Evolutionary conservation across 1,284 basidiomycete genomes (phyloP), one percentile per base, ranked within the genome.

Genomic region (Gymnopus androsaceus): DNA sequence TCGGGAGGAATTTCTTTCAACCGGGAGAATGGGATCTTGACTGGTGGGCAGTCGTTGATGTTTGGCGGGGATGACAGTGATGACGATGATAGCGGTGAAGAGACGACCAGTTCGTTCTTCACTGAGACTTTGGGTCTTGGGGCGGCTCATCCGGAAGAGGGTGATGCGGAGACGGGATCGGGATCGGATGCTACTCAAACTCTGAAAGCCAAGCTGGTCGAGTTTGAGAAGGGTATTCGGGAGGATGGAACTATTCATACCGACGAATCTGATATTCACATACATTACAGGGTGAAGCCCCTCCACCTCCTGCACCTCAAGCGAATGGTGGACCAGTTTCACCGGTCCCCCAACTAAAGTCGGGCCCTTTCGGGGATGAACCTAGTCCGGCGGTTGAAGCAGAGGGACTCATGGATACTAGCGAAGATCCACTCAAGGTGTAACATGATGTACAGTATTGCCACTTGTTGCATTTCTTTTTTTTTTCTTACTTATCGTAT

Each of bases 341-440:
- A 19, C 74, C 77, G 9, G 75, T 75, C 38, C 69, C 76, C 58
- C 87, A 87, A 63, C 73, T 87, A 38, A 72, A 75, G 45, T 75
- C 79, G 9, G 68, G 75, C 48, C 84, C 87, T 15, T 72, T 75
- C 54, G 85, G 86, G 19, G 88, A 91, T 61, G 79, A 75, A 51
- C 76, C 80, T 36, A 75, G 79, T 59, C 75, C 79, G 1, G 82
- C 79, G 25, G 78, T 83, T 23, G 80, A 82, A 67, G 82, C 75
- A 23, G 90, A 92, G 68, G 88, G 87, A n/a, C 74, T 90, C 54
- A 75, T 87, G 73, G 87, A 91, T 68, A 74, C 75, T 55, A 88
- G 83, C 67, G 88, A 91, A 71, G 80, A 82, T 66, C 86, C 87
- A 41, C 66, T 86, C 64, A 87, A 84, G 64, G 63, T 59, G 58